phyloP scores from a whole-genome alignment of 441 rosid genomes.

The Erodium texanum region DNA sequence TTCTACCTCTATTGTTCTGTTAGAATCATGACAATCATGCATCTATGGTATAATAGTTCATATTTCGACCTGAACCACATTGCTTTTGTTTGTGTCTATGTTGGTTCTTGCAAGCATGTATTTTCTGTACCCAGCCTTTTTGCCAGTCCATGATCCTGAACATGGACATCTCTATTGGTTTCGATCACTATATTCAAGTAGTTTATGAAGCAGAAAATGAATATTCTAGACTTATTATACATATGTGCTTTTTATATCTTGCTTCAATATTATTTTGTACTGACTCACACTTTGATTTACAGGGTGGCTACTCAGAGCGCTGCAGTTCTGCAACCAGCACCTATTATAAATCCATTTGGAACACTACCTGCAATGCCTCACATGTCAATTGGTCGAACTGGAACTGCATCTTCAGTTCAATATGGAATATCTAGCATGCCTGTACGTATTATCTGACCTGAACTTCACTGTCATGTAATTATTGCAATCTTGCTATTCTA shows the following conservation, averaged over 20 bases:
- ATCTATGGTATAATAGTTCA: not conserved
- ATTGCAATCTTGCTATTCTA: no score
- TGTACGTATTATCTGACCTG: no score
- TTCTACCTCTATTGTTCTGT: not conserved
- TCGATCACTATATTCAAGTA: not conserved
- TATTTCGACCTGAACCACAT: not conserved
- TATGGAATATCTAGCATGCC: constrained; percentile 96
- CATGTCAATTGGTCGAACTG: constrained; percentile 70
- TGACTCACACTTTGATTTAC: constrained; percentile 13
- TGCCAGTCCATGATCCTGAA: not conserved
- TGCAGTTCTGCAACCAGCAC: constrained; percentile 40
- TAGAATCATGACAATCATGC: not conserved
- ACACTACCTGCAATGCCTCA: constrained; percentile 90
- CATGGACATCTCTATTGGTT: not conserved
- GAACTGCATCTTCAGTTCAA: constrained; percentile 69
- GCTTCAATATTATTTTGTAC: constrained; percentile 7
- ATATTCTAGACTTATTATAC: not conserved
- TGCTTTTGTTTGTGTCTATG: not conserved
- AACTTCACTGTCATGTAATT: no score
- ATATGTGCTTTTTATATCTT: not conserved
- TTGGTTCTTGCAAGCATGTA: not conserved
- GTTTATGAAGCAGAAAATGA: not conserved
- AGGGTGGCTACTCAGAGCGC: constrained; percentile 48
- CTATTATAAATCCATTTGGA: constrained; percentile 77
- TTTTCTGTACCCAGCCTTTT: not conserved